These are phyloP conservation scores for Paracamarosporium sp. DNA, from an alignment of 2,329 filamentous ascomycete genomes.

Conservation along the genomic window DNA sequence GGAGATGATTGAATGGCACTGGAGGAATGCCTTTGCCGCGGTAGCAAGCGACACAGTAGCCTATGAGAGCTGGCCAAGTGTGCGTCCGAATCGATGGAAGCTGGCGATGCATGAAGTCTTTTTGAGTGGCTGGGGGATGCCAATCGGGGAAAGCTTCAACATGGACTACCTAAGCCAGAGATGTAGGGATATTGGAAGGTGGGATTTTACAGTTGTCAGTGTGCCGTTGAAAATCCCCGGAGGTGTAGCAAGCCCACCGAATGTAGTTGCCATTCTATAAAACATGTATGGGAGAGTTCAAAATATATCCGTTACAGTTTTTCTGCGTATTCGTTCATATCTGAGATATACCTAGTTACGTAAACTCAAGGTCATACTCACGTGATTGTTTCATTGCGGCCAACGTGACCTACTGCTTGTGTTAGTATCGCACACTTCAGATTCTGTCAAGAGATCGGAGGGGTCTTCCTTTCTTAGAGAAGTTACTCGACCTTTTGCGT, in stretches of 20 bases:
- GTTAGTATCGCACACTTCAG: no score
- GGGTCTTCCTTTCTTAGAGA: no score
- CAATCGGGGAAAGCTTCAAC: slow-evolving; percentile 5
- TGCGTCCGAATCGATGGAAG: slow-evolving; percentile 21
- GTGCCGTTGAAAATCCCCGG: slow-evolving; percentile 48
- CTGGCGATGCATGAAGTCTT: slow-evolving; percentile 30
- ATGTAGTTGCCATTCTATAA: no score
- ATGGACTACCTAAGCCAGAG: background rate
- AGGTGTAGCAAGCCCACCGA: slow-evolving; percentile 37
- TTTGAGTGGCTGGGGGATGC: slow-evolving; percentile 42
- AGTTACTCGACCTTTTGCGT: no score
- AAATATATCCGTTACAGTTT: no score
- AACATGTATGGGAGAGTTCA: no score
- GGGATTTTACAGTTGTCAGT: slow-evolving; percentile 64
- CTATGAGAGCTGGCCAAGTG: slow-evolving; percentile 38
- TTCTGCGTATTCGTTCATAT: no score
- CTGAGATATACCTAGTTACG: no score
- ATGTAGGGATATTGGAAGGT: slow-evolving; percentile 27
- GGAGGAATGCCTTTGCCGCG: slow-evolving; percentile 58
- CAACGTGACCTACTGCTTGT: no score
- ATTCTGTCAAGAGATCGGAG: no score
- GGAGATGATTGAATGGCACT: slow-evolving; percentile 66
- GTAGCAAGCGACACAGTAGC: slow-evolving; percentile 42
- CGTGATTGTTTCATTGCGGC: no score
- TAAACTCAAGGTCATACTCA: no score